Percentiles rank a stretch among this genome's conserved stretches.
Evolutionary conservation across 208 protist genomes (phyloP).

Genomic region (Strigomonas culicis): DNA sequence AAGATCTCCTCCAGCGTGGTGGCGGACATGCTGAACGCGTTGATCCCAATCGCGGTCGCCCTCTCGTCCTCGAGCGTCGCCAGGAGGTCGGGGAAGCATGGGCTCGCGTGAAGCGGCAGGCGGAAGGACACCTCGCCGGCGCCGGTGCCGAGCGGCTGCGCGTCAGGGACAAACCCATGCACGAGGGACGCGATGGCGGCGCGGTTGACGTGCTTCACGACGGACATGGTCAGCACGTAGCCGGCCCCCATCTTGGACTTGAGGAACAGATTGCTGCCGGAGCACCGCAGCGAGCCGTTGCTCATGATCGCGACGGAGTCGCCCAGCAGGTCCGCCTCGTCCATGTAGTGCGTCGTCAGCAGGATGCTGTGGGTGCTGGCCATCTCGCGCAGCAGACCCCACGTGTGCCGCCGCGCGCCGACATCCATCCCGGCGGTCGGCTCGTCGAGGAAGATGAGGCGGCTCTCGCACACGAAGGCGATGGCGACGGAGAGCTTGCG

Average conservation of each 20-base stretch:
- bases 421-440: slow-evolving; percentile 90
- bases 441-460: slow-evolving; percentile 91
- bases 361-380: slow-evolving; percentile 52
- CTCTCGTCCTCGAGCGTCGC: slow-evolving; percentile 28
- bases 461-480: slow-evolving; percentile 73
- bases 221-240: slow-evolving; percentile 50
- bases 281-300: slow-evolving; percentile 51
- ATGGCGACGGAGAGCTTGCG: slow-evolving; percentile 82
- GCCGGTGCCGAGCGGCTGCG: slow-evolving; percentile 22
- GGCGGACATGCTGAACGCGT: slow-evolving; percentile 47
- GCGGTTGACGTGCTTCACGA: slow-evolving; percentile 15
- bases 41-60: slow-evolving; percentile 23
- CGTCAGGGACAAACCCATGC: slow-evolving; percentile 20
- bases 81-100: slow-evolving; percentile 40
- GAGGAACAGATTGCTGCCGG: slow-evolving; percentile 60
- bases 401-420: slow-evolving; percentile 65
- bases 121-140: slow-evolving; percentile 48
- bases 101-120: slow-evolving; percentile 42
- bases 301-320: slow-evolving; percentile 92
- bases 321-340: slow-evolving; percentile 95
- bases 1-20: slow-evolving; percentile 84
- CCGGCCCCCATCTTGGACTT: slow-evolving; percentile 62
- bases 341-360: slow-evolving; percentile 94
- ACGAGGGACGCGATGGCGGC: slow-evolving; percentile 24
- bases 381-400: slow-evolving; percentile 67